Evolutionary conservation across 306 rosid genomes (phyloP), one percentile per base, ranked within the genome.

Genomic region (Dryas octopetala): DNA sequence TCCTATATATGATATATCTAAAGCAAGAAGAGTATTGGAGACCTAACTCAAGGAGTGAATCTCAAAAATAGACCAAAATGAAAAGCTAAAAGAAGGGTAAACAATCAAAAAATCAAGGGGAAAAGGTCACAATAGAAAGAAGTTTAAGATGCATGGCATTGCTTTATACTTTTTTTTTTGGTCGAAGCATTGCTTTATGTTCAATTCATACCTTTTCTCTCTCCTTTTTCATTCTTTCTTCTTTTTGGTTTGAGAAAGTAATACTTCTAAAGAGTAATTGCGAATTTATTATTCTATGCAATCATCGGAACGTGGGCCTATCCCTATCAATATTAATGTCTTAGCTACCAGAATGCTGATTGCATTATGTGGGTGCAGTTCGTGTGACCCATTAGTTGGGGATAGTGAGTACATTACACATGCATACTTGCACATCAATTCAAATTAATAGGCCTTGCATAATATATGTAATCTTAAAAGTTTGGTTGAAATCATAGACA

Each of bases 211-310:
- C 17, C 12, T 46, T 54, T 70, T 9, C 48, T 53, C 47, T 49
- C n/a, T 8, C 48, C 12, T 74, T 49, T 16, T 55, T 4, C 1
- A 0, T 59, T 15, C 38, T 40, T 74, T 61, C 6, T 62, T 9
- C 12, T 17, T 2, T n/a, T 62, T 41, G 50, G 75, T 19, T 44
- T 63, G 38, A 51, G 63, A 62, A 74, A 50, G 63, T 32, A 1
- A 32, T 32, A 32, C 38, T 32, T 16, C 6, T 28, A 13, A 11
- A 23, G 23, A 32, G 2, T 32, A 32, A 32, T 32, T 32, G 38
- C 38, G 49, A 48, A 32, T 49, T 74, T 9, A 3, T 41, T 62
- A 62, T 74, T 13, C 5, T 16, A 28, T 65, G 72, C 73, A 64
- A 75, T 75, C 38, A 65, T 75, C 48, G 45, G 0, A 11, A 16